Conservation (phyloP, 108 stramenopile species). For the Cylindrotheca closterium region DNA sequence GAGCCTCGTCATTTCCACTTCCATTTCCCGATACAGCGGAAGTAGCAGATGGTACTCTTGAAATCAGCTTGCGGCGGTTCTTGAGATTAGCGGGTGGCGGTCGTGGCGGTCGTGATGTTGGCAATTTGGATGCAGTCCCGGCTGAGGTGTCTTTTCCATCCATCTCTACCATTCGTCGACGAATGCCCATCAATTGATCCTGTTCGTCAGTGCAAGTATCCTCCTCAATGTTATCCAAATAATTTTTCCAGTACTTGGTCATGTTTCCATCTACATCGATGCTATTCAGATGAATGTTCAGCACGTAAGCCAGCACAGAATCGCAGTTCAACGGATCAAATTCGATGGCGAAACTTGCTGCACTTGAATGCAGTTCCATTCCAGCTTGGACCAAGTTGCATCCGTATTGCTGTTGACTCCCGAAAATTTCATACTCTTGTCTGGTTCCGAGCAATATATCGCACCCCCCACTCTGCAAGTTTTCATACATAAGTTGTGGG, state of each 20-base stretch:
- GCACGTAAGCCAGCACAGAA: not conserved
- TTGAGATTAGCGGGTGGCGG: too few relatives aligned
- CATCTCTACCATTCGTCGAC: too few relatives aligned
- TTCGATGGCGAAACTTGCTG: not conserved
- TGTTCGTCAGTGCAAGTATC: not conserved
- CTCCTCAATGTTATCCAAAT: not conserved
- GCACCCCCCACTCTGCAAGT: not conserved
- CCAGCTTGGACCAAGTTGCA: not conserved
- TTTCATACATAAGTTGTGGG: not conserved
- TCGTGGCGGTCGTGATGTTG: too few relatives aligned
- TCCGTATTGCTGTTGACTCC: not conserved
- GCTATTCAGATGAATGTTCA: not conserved
- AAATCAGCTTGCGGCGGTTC: too few relatives aligned
- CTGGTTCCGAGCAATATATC: conserved; percentile 2
- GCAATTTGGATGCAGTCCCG: too few relatives aligned
- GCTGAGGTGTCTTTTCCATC: too few relatives aligned
- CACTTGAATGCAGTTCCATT: not conserved
- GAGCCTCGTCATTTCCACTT: not conserved
- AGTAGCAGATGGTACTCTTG: too few relatives aligned
- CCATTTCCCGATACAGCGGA: too few relatives aligned
- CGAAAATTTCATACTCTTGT: conserved; percentile 2
- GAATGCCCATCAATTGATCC: too few relatives aligned
- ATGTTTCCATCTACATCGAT: not conserved
- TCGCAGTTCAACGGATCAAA: not conserved
- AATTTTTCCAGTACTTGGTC: not conserved